Evolutionary conservation across 2,329 filamentous ascomycete species (phyloP).

Genomic region (Dendryphion nanum): DNA sequence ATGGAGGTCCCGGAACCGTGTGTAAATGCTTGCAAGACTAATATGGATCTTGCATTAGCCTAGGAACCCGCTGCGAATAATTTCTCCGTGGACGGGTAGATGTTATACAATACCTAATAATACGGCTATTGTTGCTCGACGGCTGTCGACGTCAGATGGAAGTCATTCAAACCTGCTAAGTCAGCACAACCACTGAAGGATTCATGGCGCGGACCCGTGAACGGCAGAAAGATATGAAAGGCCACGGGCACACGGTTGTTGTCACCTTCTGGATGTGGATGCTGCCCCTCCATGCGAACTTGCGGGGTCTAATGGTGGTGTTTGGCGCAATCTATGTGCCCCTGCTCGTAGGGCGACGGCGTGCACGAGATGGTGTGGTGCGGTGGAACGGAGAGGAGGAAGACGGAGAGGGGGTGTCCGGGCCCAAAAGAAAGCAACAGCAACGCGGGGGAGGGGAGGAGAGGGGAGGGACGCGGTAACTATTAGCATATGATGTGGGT

Average conservation of each 20-base stretch:
- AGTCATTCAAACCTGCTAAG: background rate
- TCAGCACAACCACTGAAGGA: background rate
- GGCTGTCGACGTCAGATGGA: background rate
- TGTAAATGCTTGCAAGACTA: background rate
- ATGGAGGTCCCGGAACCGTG: background rate
- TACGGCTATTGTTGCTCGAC: too few relatives aligned
- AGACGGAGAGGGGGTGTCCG: conserved; percentile 24
- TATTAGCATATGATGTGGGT: background rate
- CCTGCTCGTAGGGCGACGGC: conserved; percentile 9
- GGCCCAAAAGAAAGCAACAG: conserved; percentile 11
- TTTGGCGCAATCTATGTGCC: conserved; percentile 21
- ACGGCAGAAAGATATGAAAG: background rate
- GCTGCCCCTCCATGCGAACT: conserved; percentile 13
- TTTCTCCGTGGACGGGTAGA: too few relatives aligned
- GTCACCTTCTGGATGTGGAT: conserved; percentile 27
- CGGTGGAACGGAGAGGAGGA: too few relatives aligned
- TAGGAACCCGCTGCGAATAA: too few relatives aligned
- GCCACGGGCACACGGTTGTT: conserved; percentile 1
- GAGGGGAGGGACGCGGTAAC: background rate
- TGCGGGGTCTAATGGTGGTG: conserved; percentile 19
- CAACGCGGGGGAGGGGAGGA: background rate
- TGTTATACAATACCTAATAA: too few relatives aligned
- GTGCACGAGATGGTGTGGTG: conserved; percentile 13
- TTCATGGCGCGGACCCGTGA: background rate
- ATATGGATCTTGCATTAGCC: too few relatives aligned